phyloP scores from a whole-genome alignment of 2,329 filamentous ascomycete species.

The Aspergillus melleus region DNA sequence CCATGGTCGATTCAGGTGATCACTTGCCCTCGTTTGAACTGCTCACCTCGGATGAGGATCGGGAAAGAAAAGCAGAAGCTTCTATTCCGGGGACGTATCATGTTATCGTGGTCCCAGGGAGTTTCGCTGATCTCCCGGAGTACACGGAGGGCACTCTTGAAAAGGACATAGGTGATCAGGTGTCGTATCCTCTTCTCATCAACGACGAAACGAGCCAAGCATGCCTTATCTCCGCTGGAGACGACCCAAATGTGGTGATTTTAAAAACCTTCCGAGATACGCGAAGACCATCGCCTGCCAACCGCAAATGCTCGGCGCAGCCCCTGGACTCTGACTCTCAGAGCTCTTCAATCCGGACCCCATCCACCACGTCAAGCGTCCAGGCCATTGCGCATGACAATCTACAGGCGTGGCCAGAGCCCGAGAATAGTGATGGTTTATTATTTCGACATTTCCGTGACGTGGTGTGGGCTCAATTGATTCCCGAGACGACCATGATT shows the following conservation, averaged over 20 bases:
- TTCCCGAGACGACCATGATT: conserved; percentile 24
- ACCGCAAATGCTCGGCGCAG: conserved; percentile 30
- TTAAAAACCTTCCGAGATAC: conserved; percentile 53
- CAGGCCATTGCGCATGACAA: conserved; percentile 25
- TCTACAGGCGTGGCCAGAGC: conserved; percentile 10
- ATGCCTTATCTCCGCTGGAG: conserved; percentile 19
- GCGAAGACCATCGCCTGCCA: conserved; percentile 32
- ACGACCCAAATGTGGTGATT: conserved; percentile 53
- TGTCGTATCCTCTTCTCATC: conserved; percentile 29
- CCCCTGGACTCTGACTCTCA: conserved; percentile 38
- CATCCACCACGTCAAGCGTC: conserved; percentile 24
- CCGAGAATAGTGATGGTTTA: conserved; percentile 31
- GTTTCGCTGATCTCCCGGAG: conserved; percentile 54
- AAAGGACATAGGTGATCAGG: conserved; percentile 17
- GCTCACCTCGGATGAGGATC: conserved; percentile 58
- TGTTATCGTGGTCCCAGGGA: conserved; percentile 56
- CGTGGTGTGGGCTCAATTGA: conserved; percentile 44
- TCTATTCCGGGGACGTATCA: conserved; percentile 56
- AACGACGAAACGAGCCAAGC: conserved; percentile 30
- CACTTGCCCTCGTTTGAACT: conserved; percentile 56
- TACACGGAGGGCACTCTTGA: conserved; percentile 43
- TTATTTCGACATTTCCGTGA: conserved; percentile 43
- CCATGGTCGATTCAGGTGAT: conserved; percentile 31
- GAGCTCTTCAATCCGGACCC: conserved; percentile 26
- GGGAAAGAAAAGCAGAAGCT: conserved; percentile 56